Evolutionary conservation across 441 rosid species (phyloP).

Genomic region (Corymbia calophylla): DNA sequence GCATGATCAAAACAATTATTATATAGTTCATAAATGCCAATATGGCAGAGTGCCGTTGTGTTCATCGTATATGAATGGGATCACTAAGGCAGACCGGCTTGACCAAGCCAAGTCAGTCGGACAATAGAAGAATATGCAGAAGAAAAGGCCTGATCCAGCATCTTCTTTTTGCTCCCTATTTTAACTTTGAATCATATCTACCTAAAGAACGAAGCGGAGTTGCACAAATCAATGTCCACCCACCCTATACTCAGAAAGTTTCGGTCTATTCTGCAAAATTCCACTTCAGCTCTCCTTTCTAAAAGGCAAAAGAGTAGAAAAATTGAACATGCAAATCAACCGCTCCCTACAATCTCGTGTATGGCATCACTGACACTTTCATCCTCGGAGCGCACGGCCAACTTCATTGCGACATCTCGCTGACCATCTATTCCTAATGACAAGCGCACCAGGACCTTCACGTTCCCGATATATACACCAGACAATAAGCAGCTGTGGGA

Average conservation of each 20-base stretch:
- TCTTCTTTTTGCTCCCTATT: neutral
- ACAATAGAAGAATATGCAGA: neutral
- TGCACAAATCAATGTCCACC: neutral
- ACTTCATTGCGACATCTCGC: conserved; percentile 90
- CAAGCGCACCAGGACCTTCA: conserved; percentile 66
- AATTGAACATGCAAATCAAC: conserved; percentile 25
- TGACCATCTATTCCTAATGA: conserved; percentile 80
- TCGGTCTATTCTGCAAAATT: neutral
- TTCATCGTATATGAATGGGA: neutral
- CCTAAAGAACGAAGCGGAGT: neutral
- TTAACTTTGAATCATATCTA: neutral
- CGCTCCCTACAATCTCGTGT: conserved; percentile 84
- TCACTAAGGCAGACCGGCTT: neutral
- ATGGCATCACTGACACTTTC: conserved; percentile 69
- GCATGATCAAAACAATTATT: neutral
- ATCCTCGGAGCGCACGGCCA: conserved; percentile 79
- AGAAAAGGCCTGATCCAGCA: neutral
- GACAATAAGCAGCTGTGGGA: conserved; percentile 86
- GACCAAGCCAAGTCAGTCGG: neutral
- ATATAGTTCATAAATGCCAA: neutral
- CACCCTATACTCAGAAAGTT: neutral
- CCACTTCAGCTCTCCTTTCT: neutral
- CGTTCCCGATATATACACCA: conserved; percentile 87
- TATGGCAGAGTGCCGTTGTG: neutral
- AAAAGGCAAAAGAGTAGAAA: neutral